Conservation (phyloP, 73 alveolate species). For the Halteria grandinella region DNA sequence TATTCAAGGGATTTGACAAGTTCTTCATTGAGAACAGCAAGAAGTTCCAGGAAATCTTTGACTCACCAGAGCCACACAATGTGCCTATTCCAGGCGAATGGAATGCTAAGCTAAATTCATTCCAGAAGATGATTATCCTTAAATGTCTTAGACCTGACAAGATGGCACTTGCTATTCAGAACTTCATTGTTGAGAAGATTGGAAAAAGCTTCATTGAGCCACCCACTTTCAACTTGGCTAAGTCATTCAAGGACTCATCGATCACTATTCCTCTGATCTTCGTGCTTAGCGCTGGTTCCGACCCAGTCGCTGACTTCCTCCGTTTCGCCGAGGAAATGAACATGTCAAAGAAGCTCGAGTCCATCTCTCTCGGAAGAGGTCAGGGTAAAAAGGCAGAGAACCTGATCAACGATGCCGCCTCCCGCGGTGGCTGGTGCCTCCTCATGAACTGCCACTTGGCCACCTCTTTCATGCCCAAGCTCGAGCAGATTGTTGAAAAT, state of each 20-base stretch:
- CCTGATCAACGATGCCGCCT: constrained; percentile 94
- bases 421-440: constrained; percentile 99
- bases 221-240: constrained; percentile 99
- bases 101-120: constrained; percentile 89
- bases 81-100: constrained; percentile 95
- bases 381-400: constrained; percentile 99
- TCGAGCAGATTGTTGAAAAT: constrained; percentile 96
- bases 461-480: constrained; percentile 98
- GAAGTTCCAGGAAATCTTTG: constrained; percentile 83
- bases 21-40: constrained; percentile 82
- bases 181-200: constrained; percentile 92
- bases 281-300: constrained; percentile 99
- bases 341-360: constrained; percentile 95
- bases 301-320: constrained; percentile 98
- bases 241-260: constrained; percentile 97
- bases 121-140: constrained; percentile 88
- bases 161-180: constrained; percentile 86
- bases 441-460: constrained; percentile 99
- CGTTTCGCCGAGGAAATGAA: constrained; percentile 99
- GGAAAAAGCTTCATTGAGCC: constrained; percentile 98
- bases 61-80: constrained; percentile 89
- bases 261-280: constrained; percentile 98
- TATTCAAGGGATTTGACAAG: constrained; percentile 91
- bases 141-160: constrained; percentile 97
- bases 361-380: constrained; percentile 99